Percentiles rank a stretch among this genome's conserved stretches.
These are phyloP conservation scores for Gentiana dahurica DNA, from an alignment of 257 asterid species.

Conservation along the genomic window DNA sequence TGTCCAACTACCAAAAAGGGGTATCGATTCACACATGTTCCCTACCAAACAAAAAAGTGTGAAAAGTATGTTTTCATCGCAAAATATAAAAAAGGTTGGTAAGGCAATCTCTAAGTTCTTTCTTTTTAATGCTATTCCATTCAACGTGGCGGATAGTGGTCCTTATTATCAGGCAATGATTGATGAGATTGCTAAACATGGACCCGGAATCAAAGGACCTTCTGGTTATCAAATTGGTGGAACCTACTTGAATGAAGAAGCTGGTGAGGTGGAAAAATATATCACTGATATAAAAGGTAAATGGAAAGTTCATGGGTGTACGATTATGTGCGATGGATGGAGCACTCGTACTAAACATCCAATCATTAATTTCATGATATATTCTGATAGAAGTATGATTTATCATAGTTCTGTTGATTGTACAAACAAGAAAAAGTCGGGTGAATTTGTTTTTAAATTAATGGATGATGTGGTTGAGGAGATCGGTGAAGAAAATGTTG, in stretches of 20 bases:
- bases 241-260: neutral
- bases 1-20: too few relatives aligned
- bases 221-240: conserved; percentile 4
- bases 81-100: neutral
- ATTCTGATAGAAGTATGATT: neutral
- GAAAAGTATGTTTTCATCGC: neutral
- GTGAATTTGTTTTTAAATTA: too few relatives aligned
- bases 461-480: neutral
- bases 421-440: neutral
- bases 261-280: neutral
- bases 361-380: neutral
- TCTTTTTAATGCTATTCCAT: neutral
- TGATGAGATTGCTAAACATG: neutral
- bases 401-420: too few relatives aligned
- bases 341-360: neutral
- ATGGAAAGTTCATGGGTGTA: neutral
- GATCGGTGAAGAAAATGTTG: neutral
- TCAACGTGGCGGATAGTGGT: neutral
- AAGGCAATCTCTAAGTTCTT: neutral
- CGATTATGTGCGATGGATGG: too few relatives aligned
- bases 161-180: conserved; percentile 3
- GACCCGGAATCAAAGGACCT: neutral
- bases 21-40: too few relatives aligned
- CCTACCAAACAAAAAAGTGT: neutral
- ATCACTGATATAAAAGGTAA: neutral